Evolutionary conservation across 371 early-diverging fungal genomes (phyloP).

Genomic region (Mucor racemosus): DNA sequence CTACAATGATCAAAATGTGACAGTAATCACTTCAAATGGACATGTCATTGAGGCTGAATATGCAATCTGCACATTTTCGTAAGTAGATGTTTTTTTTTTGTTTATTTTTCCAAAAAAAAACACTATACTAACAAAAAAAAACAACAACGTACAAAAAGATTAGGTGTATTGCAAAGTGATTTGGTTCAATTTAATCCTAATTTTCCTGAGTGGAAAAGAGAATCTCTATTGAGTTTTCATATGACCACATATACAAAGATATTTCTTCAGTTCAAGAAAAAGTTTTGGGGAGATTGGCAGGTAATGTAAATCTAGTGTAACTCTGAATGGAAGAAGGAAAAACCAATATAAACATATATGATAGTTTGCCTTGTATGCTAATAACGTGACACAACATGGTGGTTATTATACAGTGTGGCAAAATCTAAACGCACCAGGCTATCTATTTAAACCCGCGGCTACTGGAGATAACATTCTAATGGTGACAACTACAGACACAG

Average conservation of each 20-base stretch:
- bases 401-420: conserved; percentile 56
- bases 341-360: neutral
- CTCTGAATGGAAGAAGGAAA: neutral
- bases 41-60: conserved; percentile 43
- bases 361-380: conserved; percentile 52
- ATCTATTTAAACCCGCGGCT: conserved; percentile 17
- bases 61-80: conserved; percentile 58
- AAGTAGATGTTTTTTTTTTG: conserved; percentile 14
- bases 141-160: conserved; percentile 17
- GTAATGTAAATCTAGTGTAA: conserved; percentile 20
- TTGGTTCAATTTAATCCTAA: conserved; percentile 37
- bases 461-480: conserved; percentile 35
- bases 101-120: neutral
- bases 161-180: conserved; percentile 51
- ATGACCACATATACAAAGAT: conserved; percentile 58
- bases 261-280: conserved; percentile 40
- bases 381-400: conserved; percentile 29
- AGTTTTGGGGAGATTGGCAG: conserved; percentile 57
- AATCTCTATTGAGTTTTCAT: conserved; percentile 48
- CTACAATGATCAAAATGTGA: conserved; percentile 37
- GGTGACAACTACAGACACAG: conserved; percentile 47
- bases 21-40: conserved; percentile 33
- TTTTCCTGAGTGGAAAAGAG: conserved; percentile 56
- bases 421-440: conserved; percentile 49
- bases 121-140: neutral